Base-by-base conservation (phyloP, 169 alveolate genomes). In the Babesia divergens region DNA sequence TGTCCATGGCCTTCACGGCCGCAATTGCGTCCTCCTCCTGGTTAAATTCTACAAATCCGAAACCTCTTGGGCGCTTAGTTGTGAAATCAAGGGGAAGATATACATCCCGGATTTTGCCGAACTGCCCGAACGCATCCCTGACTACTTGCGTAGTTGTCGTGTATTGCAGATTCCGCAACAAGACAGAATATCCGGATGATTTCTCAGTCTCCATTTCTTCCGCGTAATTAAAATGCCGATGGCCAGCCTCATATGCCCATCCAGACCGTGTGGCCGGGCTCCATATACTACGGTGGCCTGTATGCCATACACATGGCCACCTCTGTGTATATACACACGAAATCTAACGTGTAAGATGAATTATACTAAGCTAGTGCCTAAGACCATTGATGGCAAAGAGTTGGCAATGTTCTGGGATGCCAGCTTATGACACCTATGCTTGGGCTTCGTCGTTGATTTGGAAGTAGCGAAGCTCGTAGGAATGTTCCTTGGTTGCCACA, bases 401-500 rank as follows among this genome's bases (percentile, higher is more conserved):
- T 42, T 37, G 40, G 7, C n/a, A 7, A 6, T 24, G 14, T 5
- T 5, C 18, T 35, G 68, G 28, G n/a, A 29, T 31, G 35, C 47
- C 3, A 35, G 14, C 29, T 26, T 1, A 13, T n/a, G 32, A 31
- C 49, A 49, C 28, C 58, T 80, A 75, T 52, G 75, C 84, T 64
- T 88, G 93, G 35, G 86, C 94, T 68, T 92, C 96, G 50, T 95
- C 98, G 66, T 94, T 86, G 53, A 93, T 86, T 69, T 94, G 94
- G 94, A 94, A 94, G 94, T 96, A 96, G 58, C 94, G 92, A 51
- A 96, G 89, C 86, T 95, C 96, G 85, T 95, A 96, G 16, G 95
- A 84, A 74, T 91, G 84, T 72, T 95, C 95, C 89, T 89, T 92
- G 44, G 92, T 91, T 35, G 99, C 98, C 47, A 96, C 95, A 38